Evolutionary conservation across 805 yeast species (phyloP), one percentile per base, ranked within the genome.

Genomic region (Saturnispora besseyi): DNA sequence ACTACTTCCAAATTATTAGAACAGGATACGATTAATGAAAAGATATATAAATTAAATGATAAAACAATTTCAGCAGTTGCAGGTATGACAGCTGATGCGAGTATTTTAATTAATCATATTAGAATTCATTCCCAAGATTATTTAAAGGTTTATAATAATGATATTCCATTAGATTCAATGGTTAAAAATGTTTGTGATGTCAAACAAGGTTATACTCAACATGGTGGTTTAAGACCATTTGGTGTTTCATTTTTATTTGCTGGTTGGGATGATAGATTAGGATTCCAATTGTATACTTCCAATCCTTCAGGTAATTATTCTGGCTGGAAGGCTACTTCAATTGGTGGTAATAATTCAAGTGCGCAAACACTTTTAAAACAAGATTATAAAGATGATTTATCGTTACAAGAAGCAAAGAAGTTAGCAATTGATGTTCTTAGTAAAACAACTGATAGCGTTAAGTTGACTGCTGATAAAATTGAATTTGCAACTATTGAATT

Each of bases 181-280:
- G 96, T 93, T 56, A 87, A 87, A 63, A 76, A 84, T 55, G 75
- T 93, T 55, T 89, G 97, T 71, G 95, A 93, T 68, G 78, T 87
- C 55, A 93, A 93, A 68, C 99, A 93, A 67, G 96, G 98, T 10
- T 93, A 93, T 68, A 93, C 99, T 7, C 99, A 93, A 68, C 96
- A 87, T 64, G 99, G 99, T 64, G 99, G 99, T 34, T 77, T 93
- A 62, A 84, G 99, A 68, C 99, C 99, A 21, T 93, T 89, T 66
- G 99, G 99, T 62, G 99, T 93, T 38, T 85, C 96, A 47, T 90
- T 93, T 68, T 78, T 93, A 53, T 93, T 87, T 63, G 99, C 98
- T 5, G 99, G 99, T 7, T 84, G 82, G 62, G 99, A 93, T 65
- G 91, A 88, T 48, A 72, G 87, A 61, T 83, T 82, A 60, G 89